Conservation (phyloP, 805 yeast species). For the Candida awuae region DNA sequence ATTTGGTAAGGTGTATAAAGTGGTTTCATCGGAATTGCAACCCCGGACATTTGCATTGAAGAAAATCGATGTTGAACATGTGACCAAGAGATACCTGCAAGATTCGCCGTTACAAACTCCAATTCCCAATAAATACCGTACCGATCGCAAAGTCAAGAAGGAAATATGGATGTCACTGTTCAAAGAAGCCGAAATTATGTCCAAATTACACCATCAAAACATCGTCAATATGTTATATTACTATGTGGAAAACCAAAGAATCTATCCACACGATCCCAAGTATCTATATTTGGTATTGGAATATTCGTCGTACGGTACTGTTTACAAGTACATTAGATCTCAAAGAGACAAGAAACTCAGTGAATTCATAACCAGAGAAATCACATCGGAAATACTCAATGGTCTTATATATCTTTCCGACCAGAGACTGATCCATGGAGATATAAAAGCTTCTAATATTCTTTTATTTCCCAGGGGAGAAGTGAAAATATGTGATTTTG, state of each 20-base stretch:
- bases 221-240: slow-evolving; percentile 65
- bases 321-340: slow-evolving; percentile 39
- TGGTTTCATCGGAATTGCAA: slow-evolving; percentile 3
- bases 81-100: not conserved
- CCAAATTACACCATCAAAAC: slow-evolving; percentile 55
- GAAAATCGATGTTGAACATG: slow-evolving; percentile 4
- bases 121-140: not conserved
- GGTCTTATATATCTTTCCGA: slow-evolving; percentile 60
- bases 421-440: slow-evolving; percentile 73
- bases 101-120: slow-evolving; percentile 7
- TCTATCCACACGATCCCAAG: slow-evolving; percentile 8
- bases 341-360: slow-evolving; percentile 46
- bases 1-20: slow-evolving; percentile 70
- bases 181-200: slow-evolving; percentile 64
- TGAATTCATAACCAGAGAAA: slow-evolving; percentile 43
- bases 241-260: slow-evolving; percentile 37
- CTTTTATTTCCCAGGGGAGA: slow-evolving; percentile 41
- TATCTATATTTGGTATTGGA: slow-evolving; percentile 56
- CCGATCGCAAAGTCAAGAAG: not conserved
- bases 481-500: slow-evolving; percentile 71
- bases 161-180: slow-evolving; percentile 30
- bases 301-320: slow-evolving; percentile 58
- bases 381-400: slow-evolving; percentile 45
- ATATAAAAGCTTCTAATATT: slow-evolving; percentile 70
- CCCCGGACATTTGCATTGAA: slow-evolving; percentile 22